These are phyloP conservation scores for Linnemannia schmuckeri DNA, from an alignment of 192 early-diverging fungal species.

Conservation along the genomic window DNA sequence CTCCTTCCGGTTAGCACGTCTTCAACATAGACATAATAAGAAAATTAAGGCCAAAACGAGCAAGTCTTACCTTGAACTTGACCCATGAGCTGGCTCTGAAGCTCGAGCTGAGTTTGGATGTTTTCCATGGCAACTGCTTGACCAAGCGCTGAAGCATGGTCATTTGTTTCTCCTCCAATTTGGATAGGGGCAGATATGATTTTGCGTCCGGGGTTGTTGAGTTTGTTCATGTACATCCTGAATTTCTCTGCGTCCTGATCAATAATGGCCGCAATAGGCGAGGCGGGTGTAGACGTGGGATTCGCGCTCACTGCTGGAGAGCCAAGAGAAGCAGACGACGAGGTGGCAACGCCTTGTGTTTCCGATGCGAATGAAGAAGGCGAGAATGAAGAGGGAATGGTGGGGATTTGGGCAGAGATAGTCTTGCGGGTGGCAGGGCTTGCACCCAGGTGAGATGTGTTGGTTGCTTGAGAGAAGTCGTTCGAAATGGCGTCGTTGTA, in stretches of 20 bases:
- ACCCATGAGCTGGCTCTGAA: slow-evolving; percentile 41
- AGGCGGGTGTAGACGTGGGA: slow-evolving; percentile 14
- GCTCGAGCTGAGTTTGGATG: slow-evolving; percentile 44
- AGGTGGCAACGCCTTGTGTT: not conserved
- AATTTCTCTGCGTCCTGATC: slow-evolving; percentile 55
- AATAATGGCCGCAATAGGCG: slow-evolving; percentile 47
- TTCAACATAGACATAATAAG: not conserved
- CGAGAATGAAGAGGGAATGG: slow-evolving; percentile 7
- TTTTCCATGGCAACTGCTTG: slow-evolving; percentile 55
- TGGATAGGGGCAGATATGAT: slow-evolving; percentile 37
- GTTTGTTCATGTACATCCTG: slow-evolving; percentile 45
- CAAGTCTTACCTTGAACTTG: slow-evolving; percentile 31
- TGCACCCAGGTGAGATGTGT: not conserved
- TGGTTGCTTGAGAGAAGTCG: not conserved
- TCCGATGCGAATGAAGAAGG: not conserved
- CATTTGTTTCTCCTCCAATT: not conserved
- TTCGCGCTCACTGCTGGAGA: not conserved
- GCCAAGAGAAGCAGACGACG: not conserved
- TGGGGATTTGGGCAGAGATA: slow-evolving; percentile 41
- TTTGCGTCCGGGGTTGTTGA: slow-evolving; percentile 19
- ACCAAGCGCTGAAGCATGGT: slow-evolving; percentile 31
- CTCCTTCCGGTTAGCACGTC: no score
- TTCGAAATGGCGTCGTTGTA: not conserved
- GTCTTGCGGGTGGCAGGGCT: slow-evolving; percentile 18
- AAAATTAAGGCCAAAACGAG: not conserved